Conservation (phyloP, 768 basidiomycete species). For the Piloderma croceum region DNA sequence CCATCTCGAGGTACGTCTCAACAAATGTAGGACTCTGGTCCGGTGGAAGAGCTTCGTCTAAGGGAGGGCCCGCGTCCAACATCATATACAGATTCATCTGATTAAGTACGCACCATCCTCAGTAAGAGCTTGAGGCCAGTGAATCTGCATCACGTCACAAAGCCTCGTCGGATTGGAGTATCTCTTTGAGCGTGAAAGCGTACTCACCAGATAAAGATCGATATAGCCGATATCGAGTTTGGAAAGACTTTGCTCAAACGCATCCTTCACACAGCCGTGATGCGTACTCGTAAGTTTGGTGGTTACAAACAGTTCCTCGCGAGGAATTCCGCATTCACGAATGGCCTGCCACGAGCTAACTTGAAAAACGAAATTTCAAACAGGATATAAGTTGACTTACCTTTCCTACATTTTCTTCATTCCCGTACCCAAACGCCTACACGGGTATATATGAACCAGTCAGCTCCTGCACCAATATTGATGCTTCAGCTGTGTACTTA, state of each 20-base stretch:
- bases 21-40: conserved; percentile 26
- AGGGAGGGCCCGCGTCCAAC: conserved; percentile 15
- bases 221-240: conserved; percentile 38
- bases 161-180: no score
- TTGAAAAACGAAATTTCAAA: no score
- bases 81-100: neutral
- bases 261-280: conserved; percentile 29
- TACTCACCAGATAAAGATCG: conserved; percentile 45
- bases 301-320: conserved; percentile 35
- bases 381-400: no score
- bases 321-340: conserved; percentile 33
- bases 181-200: no score
- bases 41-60: conserved; percentile 13
- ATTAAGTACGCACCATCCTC: conserved; percentile 12
- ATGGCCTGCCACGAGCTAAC: no score
- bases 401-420: conserved; percentile 34
- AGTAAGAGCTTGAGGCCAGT: conserved; percentile 30
- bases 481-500: neutral
- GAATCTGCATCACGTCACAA: no score
- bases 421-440: conserved; percentile 1
- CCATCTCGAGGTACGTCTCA: conserved; percentile 30
- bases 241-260: conserved; percentile 30
- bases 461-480: neutral
- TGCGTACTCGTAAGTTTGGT: conserved; percentile 35
- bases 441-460: neutral